Conservation (phyloP, 73 alveolate genomes). For the Tetrahymena thermophila region DNA sequence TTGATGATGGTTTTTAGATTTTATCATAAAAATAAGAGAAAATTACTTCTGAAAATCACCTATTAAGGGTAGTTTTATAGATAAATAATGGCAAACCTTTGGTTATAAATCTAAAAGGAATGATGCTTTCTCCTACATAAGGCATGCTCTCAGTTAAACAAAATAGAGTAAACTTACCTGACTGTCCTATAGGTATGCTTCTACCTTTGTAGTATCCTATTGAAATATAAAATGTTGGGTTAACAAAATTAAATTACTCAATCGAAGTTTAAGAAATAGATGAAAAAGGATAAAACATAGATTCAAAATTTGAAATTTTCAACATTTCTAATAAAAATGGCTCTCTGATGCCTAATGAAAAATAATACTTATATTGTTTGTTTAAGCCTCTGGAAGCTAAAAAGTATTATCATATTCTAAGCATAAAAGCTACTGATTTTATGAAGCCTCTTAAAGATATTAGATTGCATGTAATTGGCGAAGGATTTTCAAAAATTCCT, state of each 20-base stretch:
- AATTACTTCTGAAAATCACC: slow-evolving; percentile 55
- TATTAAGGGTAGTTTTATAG: slow-evolving; percentile 79
- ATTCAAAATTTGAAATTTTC: slow-evolving; percentile 83
- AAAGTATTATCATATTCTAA: slow-evolving; percentile 73
- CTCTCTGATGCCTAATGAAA: slow-evolving; percentile 83
- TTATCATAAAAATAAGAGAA: neutral
- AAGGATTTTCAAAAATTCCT: slow-evolving; percentile 45
- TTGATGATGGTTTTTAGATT: slow-evolving; percentile 11
- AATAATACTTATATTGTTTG: slow-evolving; percentile 74
- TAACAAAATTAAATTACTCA: slow-evolving; percentile 81
- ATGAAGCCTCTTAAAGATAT: slow-evolving; percentile 67
- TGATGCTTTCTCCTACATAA: slow-evolving; percentile 86
- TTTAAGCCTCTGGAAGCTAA: slow-evolving; percentile 93
- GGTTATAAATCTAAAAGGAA: slow-evolving; percentile 84
- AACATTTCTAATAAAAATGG: slow-evolving; percentile 94
- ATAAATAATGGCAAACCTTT: slow-evolving; percentile 97
- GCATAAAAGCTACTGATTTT: slow-evolving; percentile 82
- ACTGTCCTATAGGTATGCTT: slow-evolving; percentile 94
- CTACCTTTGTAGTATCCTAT: slow-evolving; percentile 93
- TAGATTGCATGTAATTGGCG: slow-evolving; percentile 37
- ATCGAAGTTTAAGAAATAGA: slow-evolving; percentile 71
- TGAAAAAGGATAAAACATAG: slow-evolving; percentile 55
- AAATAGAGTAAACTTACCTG: slow-evolving; percentile 70
- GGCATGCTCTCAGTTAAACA: slow-evolving; percentile 81
- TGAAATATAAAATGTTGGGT: slow-evolving; percentile 92